Conservation (phyloP, 345 rosid genomes). For the Camelina sativa region DNA sequence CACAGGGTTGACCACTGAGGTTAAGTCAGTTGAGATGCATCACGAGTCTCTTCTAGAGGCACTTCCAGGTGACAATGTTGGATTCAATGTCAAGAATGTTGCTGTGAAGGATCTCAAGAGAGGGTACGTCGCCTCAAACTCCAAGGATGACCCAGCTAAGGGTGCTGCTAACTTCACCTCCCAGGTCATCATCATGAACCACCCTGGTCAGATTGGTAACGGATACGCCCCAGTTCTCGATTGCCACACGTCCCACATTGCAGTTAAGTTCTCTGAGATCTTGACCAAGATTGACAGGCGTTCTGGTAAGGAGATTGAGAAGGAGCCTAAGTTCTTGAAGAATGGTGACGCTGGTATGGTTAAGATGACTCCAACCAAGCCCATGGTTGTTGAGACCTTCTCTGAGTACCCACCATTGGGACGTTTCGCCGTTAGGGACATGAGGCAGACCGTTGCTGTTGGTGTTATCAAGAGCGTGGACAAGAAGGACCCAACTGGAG, state of each 20-base stretch:
- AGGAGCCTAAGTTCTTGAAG: slow-evolving; percentile 73
- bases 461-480: slow-evolving; percentile 87
- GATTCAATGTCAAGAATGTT: slow-evolving; percentile 81
- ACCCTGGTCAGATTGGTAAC: slow-evolving; percentile 66
- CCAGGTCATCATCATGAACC: slow-evolving; percentile 70
- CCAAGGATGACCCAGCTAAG: slow-evolving; percentile 87
- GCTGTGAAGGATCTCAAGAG: slow-evolving; percentile 90
- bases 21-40: slow-evolving; percentile 91
- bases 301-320: slow-evolving; percentile 69
- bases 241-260: slow-evolving; percentile 67
- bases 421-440: slow-evolving; percentile 89
- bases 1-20: slow-evolving; percentile 79
- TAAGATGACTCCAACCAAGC: slow-evolving; percentile 81
- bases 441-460: slow-evolving; percentile 92
- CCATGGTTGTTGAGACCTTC: slow-evolving; percentile 95
- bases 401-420: slow-evolving; percentile 82
- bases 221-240: slow-evolving; percentile 63
- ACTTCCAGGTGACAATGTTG: slow-evolving; percentile 79
- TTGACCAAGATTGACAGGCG: slow-evolving; percentile 70
- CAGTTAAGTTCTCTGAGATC: slow-evolving; percentile 63
- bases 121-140: slow-evolving; percentile 78
- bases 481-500: slow-evolving; percentile 82
- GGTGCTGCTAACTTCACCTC: slow-evolving; percentile 75
- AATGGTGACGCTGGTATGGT: slow-evolving; percentile 69
- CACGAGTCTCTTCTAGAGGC: slow-evolving; percentile 84